Conservation (phyloP, 345 rosid genomes). For the Camelina sativa region DNA sequence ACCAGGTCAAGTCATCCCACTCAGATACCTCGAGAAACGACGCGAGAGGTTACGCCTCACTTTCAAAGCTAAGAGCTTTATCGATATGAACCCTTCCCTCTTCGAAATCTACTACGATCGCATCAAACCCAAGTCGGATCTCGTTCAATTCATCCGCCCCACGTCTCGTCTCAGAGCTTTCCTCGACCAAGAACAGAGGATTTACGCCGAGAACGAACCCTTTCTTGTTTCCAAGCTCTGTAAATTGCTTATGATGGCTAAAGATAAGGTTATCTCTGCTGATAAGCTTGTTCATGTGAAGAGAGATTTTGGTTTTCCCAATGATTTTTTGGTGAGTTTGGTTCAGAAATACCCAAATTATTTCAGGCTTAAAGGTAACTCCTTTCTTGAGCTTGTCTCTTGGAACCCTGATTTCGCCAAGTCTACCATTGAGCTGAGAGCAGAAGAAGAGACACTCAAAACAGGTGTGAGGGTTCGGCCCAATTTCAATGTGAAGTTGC, state of each 20-base stretch:
- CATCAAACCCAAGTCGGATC: conserved; percentile 67
- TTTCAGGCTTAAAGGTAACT: conserved; percentile 64
- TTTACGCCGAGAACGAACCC: conserved; percentile 55
- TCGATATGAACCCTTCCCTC: conserved; percentile 59
- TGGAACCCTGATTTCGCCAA: conserved; percentile 73
- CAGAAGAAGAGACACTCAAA: conserved; percentile 57
- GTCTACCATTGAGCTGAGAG: conserved; percentile 62
- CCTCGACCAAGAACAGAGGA: conserved; percentile 67
- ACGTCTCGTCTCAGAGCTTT: conserved; percentile 59
- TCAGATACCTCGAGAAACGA: conserved; percentile 72
- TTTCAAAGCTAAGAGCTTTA: conserved; percentile 54
- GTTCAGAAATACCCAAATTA: conserved; percentile 69
- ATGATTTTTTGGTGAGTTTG: conserved; percentile 67
- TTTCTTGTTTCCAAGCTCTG: conserved; percentile 73
- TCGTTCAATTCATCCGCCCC: conserved; percentile 60
- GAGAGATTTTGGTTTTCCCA: conserved; percentile 89
- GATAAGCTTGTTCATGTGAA: conserved; percentile 82
- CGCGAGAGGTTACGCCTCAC: conserved; percentile 75
- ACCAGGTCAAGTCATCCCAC: conserved; percentile 77
- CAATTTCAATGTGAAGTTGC: conserved; percentile 68
- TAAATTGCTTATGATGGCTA: conserved; percentile 85
- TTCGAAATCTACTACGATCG: conserved; percentile 68
- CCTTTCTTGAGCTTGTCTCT: conserved; percentile 65
- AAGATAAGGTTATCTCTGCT: conserved; percentile 56
- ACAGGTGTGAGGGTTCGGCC: conserved; percentile 70